Evolutionary conservation across 2,329 filamentous ascomycete species (phyloP), one percentile per base, ranked within the genome.

Genomic region (Aspergillus ibericus): DNA sequence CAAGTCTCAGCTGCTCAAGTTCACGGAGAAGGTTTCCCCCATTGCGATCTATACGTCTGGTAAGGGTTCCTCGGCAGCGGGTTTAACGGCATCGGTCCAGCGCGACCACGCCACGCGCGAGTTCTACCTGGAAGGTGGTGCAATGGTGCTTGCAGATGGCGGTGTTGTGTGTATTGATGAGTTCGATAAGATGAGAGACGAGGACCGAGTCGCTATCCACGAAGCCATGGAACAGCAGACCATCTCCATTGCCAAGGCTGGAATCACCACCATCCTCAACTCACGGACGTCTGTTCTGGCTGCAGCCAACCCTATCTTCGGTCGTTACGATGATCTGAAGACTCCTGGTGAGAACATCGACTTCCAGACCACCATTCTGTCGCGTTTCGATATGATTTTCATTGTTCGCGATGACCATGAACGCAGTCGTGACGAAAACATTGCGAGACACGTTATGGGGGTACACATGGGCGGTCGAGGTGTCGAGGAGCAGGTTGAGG

Each of bases 211-310:
- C 6, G 95, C 95, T 1, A 99, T 99, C 66, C 95, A 99, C 82
- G 95, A 99, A 84, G 95, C 95, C 59, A 99, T 99, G 95, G 95
- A 99, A 75, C 95, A 99, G 79, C 95, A 99, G 77, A 99, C 95
- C 0, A 99, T 99, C 61, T 98, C 95, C 10, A 98, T 99, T 68
- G 95, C 95, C 63, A 98, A 99, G 79, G 95, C 95, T 0, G 95
- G 95, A 68, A 99, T 99, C 72, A 99, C 95, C 0, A 99, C 95
- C 0, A 98, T 99, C 63, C 85, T 99, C 54, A 99, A 99, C 70
- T 93, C 95, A 12, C 83, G 95, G 70, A 99, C 95, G 1, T 97
- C 93, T 0, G 95, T 99, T 1, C 82, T 99, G 18, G 95, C 95
- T 10, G 95, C 95, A 2, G 95, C 95, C 42, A 99, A 99, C 75